Percentiles rank a stretch among this genome's conserved stretches.
Conservation (phyloP, 108 stramenopile genomes). For the Nitzschia palea region DNA sequence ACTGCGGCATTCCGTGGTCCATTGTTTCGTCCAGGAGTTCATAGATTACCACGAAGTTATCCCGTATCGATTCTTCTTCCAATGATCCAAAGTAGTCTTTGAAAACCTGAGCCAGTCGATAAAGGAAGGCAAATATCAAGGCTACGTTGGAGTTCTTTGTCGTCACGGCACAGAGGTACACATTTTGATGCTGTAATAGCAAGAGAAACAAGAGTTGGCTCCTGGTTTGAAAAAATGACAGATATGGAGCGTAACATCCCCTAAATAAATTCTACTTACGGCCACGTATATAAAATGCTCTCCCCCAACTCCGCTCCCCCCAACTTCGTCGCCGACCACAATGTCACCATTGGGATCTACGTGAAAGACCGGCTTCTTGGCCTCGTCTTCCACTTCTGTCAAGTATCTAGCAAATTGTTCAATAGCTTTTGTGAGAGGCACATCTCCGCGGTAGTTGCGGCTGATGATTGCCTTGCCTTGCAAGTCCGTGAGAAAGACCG, state of each 20-base stretch:
- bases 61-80: constrained; percentile 98
- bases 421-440: constrained; percentile 82
- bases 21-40: constrained; percentile 99
- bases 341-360: constrained; percentile 73
- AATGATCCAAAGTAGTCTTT: constrained; percentile 98
- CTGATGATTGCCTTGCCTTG: constrained; percentile 96
- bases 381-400: constrained; percentile 76
- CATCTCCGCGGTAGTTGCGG: constrained; percentile 98
- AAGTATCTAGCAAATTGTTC: constrained; percentile 81
- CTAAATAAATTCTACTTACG: constrained; percentile 48
- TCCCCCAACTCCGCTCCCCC: constrained; percentile 61
- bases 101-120: constrained; percentile 88
- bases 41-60: constrained; percentile 99
- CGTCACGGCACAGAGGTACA: constrained; percentile 95
- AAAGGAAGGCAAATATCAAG: constrained; percentile 91
- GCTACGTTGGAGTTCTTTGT: constrained; percentile 96
- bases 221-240: too few species aligned
- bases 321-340: constrained; percentile 50
- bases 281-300: constrained; percentile 84
- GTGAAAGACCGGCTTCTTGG: constrained; percentile 82
- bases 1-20: constrained; percentile 99
- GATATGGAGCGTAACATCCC: too few species aligned
- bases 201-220: too few species aligned
- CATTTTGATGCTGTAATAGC: constrained; percentile 86
- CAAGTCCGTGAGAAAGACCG: constrained; percentile 87